Conservation (phyloP, 2,329 filamentous ascomycete species). For the Sordariomycetes sp. region DNA sequence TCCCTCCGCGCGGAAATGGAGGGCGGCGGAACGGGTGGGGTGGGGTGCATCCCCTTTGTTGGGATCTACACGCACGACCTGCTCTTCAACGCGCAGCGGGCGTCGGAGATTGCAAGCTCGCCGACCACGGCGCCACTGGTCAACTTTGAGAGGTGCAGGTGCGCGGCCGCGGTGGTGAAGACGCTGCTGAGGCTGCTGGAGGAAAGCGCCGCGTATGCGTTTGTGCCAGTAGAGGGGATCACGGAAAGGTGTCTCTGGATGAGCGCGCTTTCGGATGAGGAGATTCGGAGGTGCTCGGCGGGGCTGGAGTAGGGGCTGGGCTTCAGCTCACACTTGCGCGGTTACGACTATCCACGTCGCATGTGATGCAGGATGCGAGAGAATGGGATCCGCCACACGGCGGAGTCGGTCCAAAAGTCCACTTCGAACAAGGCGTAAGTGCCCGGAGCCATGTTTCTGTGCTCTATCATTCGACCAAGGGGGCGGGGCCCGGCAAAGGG, state of each 20-base stretch:
- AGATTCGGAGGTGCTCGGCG: conserved; percentile 47
- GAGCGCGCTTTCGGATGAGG: conserved; percentile 61
- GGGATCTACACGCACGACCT: conserved; percentile 75
- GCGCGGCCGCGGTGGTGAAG: conserved; percentile 65
- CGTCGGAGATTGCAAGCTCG: conserved; percentile 58
- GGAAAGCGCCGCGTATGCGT: conserved; percentile 60
- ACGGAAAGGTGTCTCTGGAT: conserved; percentile 80
- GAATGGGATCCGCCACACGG: no score
- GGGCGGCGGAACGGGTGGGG: conserved; percentile 31
- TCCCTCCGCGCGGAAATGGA: conserved; percentile 73
- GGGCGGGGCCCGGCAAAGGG: no score
- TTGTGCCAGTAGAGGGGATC: conserved; percentile 62
- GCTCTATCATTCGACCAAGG: no score
- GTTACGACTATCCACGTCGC: no score
- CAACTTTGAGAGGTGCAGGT: conserved; percentile 74
- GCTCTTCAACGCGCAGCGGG: conserved; percentile 68
- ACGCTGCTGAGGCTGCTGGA: conserved; percentile 67
- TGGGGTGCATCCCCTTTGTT: conserved; percentile 73
- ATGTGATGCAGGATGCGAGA: no score
- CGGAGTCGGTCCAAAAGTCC: no score
- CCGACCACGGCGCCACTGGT: conserved; percentile 55
- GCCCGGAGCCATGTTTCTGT: no score
- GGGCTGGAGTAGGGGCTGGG: conserved; percentile 24
- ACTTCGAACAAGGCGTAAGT: no score
- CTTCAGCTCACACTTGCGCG: no score